Conservation (phyloP, 805 yeast genomes). For the Metschnikowia lochheadii region DNA sequence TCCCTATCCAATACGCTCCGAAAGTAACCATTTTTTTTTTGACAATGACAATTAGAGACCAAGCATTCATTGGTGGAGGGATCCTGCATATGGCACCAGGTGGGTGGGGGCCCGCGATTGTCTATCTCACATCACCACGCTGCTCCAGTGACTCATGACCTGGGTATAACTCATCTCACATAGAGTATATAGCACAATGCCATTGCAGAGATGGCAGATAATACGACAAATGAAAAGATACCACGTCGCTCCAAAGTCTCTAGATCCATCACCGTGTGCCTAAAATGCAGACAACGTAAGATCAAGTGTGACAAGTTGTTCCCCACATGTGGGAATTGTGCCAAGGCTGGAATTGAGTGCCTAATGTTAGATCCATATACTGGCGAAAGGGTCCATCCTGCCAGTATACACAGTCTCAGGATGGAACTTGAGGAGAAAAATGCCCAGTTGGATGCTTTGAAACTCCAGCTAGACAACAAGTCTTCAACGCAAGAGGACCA, state of each 20-base stretch:
- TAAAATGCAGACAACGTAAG: constrained; percentile 13
- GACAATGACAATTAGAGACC: not conserved
- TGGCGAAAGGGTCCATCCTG: constrained; percentile 14
- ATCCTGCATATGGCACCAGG: not conserved
- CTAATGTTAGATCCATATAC: constrained; percentile 12
- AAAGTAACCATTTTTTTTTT: not conserved
- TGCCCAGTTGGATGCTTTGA: constrained; percentile 6
- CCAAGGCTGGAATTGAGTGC: constrained; percentile 12
- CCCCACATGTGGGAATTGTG: constrained; percentile 17
- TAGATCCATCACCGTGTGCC: constrained; percentile 16
- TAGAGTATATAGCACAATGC: not conserved
- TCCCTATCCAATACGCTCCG: constrained; percentile 6
- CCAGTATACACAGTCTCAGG: constrained; percentile 11
- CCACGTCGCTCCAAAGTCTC: not conserved
- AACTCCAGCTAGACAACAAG: constrained; percentile 1
- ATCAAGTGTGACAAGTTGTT: constrained; percentile 16
- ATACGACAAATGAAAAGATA: not conserved
- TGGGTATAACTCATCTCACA: not conserved
- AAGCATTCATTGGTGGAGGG: not conserved
- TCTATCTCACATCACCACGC: not conserved
- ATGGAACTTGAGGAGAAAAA: constrained; percentile 7
- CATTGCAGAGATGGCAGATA: not conserved
- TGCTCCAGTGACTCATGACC: not conserved
- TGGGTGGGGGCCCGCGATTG: not conserved
- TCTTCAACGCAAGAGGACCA: not conserved